phyloP scores from a whole-genome alignment of 179 eudicot genomes.

The Pouteria campechiana region DNA sequence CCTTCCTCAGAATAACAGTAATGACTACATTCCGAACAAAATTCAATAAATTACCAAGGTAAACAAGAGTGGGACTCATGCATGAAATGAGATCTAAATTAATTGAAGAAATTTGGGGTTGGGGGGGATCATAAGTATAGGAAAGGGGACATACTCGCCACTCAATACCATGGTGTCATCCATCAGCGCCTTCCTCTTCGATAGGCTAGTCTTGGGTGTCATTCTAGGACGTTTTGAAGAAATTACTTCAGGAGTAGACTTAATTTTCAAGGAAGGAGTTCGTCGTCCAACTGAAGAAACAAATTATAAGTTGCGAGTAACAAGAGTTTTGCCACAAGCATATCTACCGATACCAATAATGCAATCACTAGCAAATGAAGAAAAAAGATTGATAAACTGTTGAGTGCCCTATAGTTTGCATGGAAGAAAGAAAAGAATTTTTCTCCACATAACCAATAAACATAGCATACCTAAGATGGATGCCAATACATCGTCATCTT shows the following conservation, averaged over 20 bases:
- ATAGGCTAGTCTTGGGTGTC: constrained; percentile 37
- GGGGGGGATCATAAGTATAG: neutral
- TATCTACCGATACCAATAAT: neutral
- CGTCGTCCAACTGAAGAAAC: constrained; percentile 59
- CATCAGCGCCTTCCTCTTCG: constrained; percentile 71
- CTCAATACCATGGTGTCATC: constrained; percentile 87
- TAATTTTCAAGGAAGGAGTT: constrained; percentile 57
- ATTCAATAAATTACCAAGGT: too few species aligned
- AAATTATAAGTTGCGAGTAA: neutral
- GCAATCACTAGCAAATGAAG: too few species aligned
- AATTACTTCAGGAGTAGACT: constrained; percentile 54
- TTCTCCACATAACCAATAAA: too few species aligned
- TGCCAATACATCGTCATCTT: constrained; percentile 85
- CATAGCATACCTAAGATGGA: constrained; percentile 69
- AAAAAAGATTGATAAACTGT: too few species aligned
- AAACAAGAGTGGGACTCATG: too few species aligned
- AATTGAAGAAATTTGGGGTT: too few species aligned
- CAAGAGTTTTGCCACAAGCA: neutral
- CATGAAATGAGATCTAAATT: too few species aligned
- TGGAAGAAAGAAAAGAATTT: too few species aligned
- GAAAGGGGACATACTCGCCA: constrained; percentile 78
- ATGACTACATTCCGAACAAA: too few species aligned
- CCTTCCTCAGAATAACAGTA: too few species aligned
- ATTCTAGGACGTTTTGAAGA: constrained; percentile 52
- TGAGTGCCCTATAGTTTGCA: too few species aligned